Conservation (phyloP, 441 rosid genomes). For the Eruca vesicaria region DNA sequence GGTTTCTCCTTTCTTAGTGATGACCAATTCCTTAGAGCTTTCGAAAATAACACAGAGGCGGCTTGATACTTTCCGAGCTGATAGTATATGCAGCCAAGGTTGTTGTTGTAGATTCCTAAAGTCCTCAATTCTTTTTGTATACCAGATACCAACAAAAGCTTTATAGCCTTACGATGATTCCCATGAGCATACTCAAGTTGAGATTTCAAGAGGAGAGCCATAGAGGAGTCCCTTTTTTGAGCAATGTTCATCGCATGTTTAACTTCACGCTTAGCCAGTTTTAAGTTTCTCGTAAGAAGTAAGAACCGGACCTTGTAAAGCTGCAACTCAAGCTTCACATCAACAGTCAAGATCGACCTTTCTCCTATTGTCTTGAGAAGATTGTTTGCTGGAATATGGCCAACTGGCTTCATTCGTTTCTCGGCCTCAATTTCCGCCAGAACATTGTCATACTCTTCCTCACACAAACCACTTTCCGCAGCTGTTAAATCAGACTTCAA, state of each 20-base stretch:
- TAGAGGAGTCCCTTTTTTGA: slow-evolving; percentile 82
- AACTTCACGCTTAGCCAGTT: slow-evolving; percentile 96
- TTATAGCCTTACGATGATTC: slow-evolving; percentile 87
- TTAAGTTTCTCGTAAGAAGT: slow-evolving; percentile 85
- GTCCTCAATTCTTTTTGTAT: slow-evolving; percentile 61
- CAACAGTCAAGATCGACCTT: slow-evolving; percentile 56
- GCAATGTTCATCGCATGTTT: slow-evolving; percentile 92
- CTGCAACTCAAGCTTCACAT: slow-evolving; percentile 91
- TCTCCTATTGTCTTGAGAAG: slow-evolving; percentile 54
- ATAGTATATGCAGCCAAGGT: slow-evolving; percentile 93
- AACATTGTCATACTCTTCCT: slow-evolving; percentile 84
- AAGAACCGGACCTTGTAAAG: slow-evolving; percentile 86
- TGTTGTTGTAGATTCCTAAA: slow-evolving; percentile 80
- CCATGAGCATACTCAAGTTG: slow-evolving; percentile 97
- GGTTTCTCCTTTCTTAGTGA: slow-evolving; percentile 76
- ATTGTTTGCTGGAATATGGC: slow-evolving; percentile 56
- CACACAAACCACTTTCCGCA: slow-evolving; percentile 73
- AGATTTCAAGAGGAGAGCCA: slow-evolving; percentile 89
- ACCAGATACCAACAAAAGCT: slow-evolving; percentile 81
- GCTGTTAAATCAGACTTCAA: slow-evolving; percentile 60
- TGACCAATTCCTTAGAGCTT: slow-evolving; percentile 65
- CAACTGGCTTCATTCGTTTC: slow-evolving; percentile 52
- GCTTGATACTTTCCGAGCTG: slow-evolving; percentile 69
- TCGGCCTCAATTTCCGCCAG: slow-evolving; percentile 73
- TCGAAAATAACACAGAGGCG: slow-evolving; percentile 70